Conservation (phyloP, 805 yeast genomes). For the Saccharomyces mikatae region DNA sequence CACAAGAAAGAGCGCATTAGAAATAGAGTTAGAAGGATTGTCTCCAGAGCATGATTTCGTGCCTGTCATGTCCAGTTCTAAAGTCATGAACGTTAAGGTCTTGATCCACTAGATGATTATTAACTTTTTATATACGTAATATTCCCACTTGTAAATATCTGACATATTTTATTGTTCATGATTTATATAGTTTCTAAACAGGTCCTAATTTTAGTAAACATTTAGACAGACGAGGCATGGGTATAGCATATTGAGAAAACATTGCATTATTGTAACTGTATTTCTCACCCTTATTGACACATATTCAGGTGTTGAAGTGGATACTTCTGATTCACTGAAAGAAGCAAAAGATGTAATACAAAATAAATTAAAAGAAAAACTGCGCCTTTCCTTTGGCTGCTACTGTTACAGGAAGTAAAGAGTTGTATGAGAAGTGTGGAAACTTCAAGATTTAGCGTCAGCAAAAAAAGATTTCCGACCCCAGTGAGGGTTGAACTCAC, state of each 20-base stretch:
- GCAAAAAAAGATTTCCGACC: conserved; percentile 33
- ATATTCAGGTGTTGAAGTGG: too few species aligned
- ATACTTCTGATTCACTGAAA: too few species aligned
- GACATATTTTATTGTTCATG: not conserved
- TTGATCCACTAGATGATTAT: not conserved
- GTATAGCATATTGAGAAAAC: not conserved
- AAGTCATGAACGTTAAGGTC: not conserved
- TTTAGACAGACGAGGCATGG: not conserved
- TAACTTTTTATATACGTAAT: not conserved
- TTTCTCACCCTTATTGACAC: too few species aligned
- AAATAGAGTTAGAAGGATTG: conserved; percentile 30
- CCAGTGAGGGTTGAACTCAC: conserved; percentile 54
- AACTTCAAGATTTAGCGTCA: not conserved
- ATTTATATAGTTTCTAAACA: not conserved
- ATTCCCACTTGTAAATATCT: not conserved
- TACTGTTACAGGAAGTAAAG: not conserved
- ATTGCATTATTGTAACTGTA: too few species aligned
- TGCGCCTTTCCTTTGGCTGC: too few species aligned
- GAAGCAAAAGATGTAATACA: too few species aligned
- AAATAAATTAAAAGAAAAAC: too few species aligned
- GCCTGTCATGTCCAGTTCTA: conserved; percentile 1
- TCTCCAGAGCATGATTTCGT: conserved; percentile 28
- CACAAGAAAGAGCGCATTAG: conserved; percentile 29
- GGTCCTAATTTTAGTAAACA: not conserved
- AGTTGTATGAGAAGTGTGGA: too few species aligned